Evolutionary conservation across 2,329 filamentous ascomycete species (phyloP).

Genomic region (Aspergillus transmontanensis): DNA sequence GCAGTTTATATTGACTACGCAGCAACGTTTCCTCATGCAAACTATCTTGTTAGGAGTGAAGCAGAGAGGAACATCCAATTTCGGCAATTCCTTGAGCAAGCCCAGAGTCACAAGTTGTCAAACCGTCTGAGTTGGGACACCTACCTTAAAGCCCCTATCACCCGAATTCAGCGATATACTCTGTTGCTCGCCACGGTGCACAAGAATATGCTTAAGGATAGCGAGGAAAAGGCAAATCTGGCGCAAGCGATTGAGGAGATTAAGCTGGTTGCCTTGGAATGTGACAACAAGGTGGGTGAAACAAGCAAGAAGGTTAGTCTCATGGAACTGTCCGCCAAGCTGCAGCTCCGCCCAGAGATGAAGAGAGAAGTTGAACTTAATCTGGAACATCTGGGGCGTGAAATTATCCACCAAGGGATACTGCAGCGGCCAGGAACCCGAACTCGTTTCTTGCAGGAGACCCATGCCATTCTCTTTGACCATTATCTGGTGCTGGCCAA

Average conservation of each 20-base stretch:
- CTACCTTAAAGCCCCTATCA: conserved; percentile 90
- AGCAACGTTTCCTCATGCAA: conserved; percentile 79
- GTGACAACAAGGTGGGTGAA: conserved; percentile 88
- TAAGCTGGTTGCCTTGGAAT: conserved; percentile 83
- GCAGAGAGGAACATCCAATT: conserved; percentile 83
- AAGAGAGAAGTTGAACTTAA: conserved; percentile 80
- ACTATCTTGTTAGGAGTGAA: conserved; percentile 81
- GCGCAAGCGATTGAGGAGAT: conserved; percentile 87
- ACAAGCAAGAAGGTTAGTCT: conserved; percentile 89
- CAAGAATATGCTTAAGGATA: conserved; percentile 79
- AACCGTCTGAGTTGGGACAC: conserved; percentile 90
- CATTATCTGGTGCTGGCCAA: conserved; percentile 96
- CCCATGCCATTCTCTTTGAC: conserved; percentile 90
- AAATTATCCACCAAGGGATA: conserved; percentile 86
- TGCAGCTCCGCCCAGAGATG: conserved; percentile 85
- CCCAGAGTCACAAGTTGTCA: conserved; percentile 75
- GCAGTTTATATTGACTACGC: conserved; percentile 90
- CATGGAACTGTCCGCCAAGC: conserved; percentile 78
- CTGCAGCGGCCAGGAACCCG: conserved; percentile 85
- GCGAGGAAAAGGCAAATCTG: conserved; percentile 86
- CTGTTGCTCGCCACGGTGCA: conserved; percentile 81
- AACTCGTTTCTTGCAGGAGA: conserved; percentile 91
- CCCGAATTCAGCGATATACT: conserved; percentile 85
- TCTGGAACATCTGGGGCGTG: conserved; percentile 87
- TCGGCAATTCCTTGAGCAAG: conserved; percentile 79